These are phyloP conservation scores for Geotrichum klebahnii DNA, from an alignment of 1,139 yeast species.

Conservation along the genomic window DNA sequence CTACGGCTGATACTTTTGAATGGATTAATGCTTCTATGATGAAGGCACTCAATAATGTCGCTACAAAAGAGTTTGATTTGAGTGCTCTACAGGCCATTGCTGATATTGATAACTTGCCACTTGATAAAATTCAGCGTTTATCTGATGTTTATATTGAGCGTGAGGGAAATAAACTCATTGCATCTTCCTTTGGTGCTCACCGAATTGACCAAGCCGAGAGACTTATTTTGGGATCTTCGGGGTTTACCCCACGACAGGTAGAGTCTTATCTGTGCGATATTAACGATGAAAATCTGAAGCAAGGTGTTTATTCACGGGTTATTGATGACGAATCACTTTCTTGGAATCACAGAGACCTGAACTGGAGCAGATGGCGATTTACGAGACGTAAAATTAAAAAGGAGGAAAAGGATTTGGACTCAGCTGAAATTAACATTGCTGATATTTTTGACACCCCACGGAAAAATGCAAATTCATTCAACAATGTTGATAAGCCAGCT, in stretches of 20 bases:
- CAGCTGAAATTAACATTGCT: constrained; percentile 7
- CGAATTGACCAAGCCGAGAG: constrained; percentile 32
- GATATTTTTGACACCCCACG: constrained; percentile 13
- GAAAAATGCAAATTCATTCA: neutral
- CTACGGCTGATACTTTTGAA: constrained; percentile 37
- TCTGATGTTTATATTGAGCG: constrained; percentile 34
- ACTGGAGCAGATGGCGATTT: constrained; percentile 34
- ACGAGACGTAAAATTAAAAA: constrained; percentile 13
- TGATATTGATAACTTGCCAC: constrained; percentile 26
- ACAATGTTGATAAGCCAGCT: constrained; percentile 9
- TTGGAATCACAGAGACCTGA: constrained; percentile 34
- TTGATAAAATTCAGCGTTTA: constrained; percentile 33
- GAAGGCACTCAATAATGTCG: constrained; percentile 28
- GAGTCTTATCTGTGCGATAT: constrained; percentile 27
- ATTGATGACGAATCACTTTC: constrained; percentile 35
- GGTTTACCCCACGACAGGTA: constrained; percentile 24
- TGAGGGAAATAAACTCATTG: constrained; percentile 25
- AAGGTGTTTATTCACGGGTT: constrained; percentile 25
- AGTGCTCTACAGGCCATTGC: constrained; percentile 24
- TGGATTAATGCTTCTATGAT: constrained; percentile 39
- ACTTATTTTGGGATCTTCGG: constrained; percentile 29
- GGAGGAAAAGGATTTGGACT: neutral
- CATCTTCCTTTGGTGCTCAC: constrained; percentile 27
- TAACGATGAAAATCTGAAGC: constrained; percentile 19
- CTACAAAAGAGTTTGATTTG: constrained; percentile 28